These are phyloP conservation scores for Yamadazyma epiphylla DNA, from an alignment of 1,139 yeast species.

Conservation along the genomic window DNA sequence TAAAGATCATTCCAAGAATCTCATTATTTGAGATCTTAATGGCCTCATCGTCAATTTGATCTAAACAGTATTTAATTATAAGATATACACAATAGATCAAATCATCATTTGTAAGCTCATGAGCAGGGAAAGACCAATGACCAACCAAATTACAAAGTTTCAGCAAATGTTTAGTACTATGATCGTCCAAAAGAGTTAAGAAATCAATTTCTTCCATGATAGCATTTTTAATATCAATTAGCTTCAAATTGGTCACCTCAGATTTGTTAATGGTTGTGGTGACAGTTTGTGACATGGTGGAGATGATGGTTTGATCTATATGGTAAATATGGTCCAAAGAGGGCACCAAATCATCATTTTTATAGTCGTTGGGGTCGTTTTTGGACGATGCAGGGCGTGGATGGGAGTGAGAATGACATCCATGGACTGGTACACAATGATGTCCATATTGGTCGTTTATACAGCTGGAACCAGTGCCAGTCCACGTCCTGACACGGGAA, in stretches of 20 bases:
- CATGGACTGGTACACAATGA: no score
- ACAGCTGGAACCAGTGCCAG: constrained; percentile 32
- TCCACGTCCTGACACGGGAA: constrained; percentile 53
- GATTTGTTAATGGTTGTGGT: constrained; percentile 23
- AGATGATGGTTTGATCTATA: constrained; percentile 19
- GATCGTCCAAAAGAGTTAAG: constrained; percentile 22
- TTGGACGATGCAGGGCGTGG: no score
- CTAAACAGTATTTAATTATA: constrained; percentile 50
- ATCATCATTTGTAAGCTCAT: constrained; percentile 64
- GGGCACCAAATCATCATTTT: no score
- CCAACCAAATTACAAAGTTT: constrained; percentile 38
- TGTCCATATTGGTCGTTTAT: constrained; percentile 23
- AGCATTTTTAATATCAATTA: constrained; percentile 22
- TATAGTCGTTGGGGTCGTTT: constrained; percentile 8
- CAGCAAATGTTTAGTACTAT: constrained; percentile 21
- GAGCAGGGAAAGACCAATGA: constrained; percentile 65
- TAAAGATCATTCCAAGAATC: constrained; percentile 55
- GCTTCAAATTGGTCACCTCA: constrained; percentile 15
- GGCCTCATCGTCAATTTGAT: constrained; percentile 23
- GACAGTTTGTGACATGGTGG: constrained; percentile 33
- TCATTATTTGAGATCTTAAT: constrained; percentile 31
- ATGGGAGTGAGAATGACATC: no score
- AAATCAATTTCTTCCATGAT: constrained; percentile 41
- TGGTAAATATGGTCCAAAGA: constrained; percentile 11
- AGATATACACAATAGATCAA: constrained; percentile 56